Evolutionary conservation across 306 rosid genomes (phyloP).

Genomic region (Glycyrrhiza uralensis): DNA sequence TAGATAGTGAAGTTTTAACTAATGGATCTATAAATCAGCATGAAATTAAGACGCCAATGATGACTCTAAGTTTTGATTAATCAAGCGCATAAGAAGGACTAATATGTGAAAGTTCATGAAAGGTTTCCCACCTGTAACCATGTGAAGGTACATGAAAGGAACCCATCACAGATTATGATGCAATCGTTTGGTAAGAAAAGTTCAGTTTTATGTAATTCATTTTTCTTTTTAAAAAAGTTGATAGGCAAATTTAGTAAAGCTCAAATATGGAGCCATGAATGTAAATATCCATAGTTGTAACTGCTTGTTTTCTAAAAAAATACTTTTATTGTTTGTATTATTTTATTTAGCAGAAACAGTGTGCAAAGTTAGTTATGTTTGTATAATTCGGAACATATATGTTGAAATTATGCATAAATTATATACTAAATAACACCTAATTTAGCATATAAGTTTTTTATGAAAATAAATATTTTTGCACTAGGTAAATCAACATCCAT

Average conservation of each 20-base stretch:
- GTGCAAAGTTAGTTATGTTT: no score
- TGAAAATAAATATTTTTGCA: not conserved
- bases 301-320: not conserved
- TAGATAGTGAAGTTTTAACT: not conserved
- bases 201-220: not conserved
- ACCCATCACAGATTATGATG: conserved; percentile 5
- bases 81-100: not conserved
- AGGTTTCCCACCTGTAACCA: no score
- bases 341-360: no score
- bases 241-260: not conserved
- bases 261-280: not conserved
- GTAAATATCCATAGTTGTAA: not conserved
- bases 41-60: not conserved
- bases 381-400: no score
- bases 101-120: no score
- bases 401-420: not conserved
- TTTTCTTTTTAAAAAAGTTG: not conserved
- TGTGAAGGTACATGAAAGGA: not conserved
- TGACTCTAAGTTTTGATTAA: not conserved
- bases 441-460: not conserved
- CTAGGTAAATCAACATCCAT: not conserved
- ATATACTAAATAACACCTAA: no score
- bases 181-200: not conserved
- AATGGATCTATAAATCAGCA: not conserved
- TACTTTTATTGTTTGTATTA: no score